These are phyloP conservation scores for Tinospora cordifolia DNA, from an alignment of 164 flowering plant species.

Conservation along the genomic window DNA sequence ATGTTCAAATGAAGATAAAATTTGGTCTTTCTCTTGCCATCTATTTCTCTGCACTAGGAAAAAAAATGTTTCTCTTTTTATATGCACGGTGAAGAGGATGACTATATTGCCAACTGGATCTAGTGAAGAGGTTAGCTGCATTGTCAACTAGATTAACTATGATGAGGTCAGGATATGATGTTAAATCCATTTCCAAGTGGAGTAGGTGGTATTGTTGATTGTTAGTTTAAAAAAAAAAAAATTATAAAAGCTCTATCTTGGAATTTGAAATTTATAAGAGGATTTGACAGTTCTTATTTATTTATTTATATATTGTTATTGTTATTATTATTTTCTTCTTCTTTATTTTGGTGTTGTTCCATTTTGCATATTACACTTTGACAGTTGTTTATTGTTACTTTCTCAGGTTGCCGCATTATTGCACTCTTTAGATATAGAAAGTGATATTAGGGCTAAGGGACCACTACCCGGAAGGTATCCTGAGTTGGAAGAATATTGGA, in stretches of 20 bases:
- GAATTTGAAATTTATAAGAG: not conserved
- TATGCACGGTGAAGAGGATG: not conserved
- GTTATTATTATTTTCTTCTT: too few relatives aligned
- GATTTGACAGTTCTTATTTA: not conserved
- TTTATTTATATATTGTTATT: too few relatives aligned
- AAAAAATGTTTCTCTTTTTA: not conserved
- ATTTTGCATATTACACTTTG: slow-evolving; percentile 6
- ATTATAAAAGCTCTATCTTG: not conserved
- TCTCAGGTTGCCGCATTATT: slow-evolving; percentile 75
- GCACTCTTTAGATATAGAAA: slow-evolving; percentile 77
- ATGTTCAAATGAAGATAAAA: too few relatives aligned
- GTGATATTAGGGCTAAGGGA: slow-evolving; percentile 46
- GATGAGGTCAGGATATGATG: too few relatives aligned
- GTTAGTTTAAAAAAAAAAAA: too few relatives aligned
- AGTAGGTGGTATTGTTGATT: too few relatives aligned
- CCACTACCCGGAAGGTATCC: slow-evolving; percentile 55
- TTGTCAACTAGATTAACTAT: not conserved
- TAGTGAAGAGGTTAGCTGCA: not conserved
- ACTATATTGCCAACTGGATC: not conserved
- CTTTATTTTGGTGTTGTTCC: too few relatives aligned
- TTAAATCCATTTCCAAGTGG: too few relatives aligned
- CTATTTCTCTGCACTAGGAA: not conserved
- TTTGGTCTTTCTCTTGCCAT: not conserved
- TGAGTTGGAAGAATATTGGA: slow-evolving; percentile 88
- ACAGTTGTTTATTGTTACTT: slow-evolving; percentile 7